phyloP scores from a whole-genome alignment of 1,139 yeast species.

The Lodderomyces parapsilosis region DNA sequence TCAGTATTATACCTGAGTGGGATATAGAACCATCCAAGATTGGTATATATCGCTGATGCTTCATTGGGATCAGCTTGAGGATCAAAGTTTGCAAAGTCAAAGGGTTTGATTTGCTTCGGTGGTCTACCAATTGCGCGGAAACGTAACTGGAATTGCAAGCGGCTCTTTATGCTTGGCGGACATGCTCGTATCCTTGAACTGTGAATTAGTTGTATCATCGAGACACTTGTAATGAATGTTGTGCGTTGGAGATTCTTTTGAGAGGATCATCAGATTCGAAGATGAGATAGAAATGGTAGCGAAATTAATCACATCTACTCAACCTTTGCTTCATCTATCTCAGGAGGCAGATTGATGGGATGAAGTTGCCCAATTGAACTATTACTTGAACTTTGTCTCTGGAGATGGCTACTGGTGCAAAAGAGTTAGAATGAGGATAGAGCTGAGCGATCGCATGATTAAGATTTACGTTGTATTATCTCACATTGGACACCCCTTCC shows the following conservation, averaged over 20 bases:
- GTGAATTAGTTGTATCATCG: not conserved
- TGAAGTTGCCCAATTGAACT: no score
- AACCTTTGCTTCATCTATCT: no score
- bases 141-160: not conserved
- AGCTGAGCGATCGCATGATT: no score
- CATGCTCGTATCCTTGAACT: not conserved
- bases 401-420: no score
- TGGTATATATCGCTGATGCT: slow-evolving; percentile 23
- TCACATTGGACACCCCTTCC: not conserved
- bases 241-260: not conserved
- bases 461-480: no score
- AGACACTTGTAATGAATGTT: not conserved
- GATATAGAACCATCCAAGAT: slow-evolving; percentile 35
- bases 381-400: no score
- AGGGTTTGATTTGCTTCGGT: not conserved
- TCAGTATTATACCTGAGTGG: slow-evolving; percentile 17
- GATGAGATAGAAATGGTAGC: no score
- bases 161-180: not conserved
- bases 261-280: no score
- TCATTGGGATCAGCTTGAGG: slow-evolving; percentile 15
- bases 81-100: slow-evolving; percentile 3
- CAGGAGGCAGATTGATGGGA: no score
- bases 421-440: no score
- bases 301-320: no score
- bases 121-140: not conserved